Base-by-base conservation (phyloP, 768 basidiomycete species). In the Pleurotus platypus region DNA sequence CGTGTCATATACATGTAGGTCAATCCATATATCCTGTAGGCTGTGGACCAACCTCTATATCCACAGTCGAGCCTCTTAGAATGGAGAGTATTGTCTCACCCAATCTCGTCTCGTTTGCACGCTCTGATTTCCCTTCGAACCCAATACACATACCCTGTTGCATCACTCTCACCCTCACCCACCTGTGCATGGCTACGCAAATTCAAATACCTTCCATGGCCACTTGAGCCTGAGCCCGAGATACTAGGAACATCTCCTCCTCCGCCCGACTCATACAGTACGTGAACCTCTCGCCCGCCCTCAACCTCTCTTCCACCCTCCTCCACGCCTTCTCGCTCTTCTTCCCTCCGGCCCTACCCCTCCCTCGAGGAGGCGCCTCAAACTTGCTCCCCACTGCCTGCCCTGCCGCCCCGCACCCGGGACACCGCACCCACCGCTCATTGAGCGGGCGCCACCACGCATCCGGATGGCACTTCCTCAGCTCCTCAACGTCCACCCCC, bases 391-490 rank as follows among this genome's bases (percentile, higher is more conserved):
- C 58, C 11, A 56, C 58, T 1, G 58, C 45, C 4, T 49, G 24
- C 4, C 58, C 58, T 2, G 26, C 22, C 49, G 55, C 20, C 20
- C 53, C 53, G 13, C 58, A 56, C 16, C 46, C 46, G 13, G 58
- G 53, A 35, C 58, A 59, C 6, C 53, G 46, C 39, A 59, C 11
- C 24, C 46, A 16, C 27, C 30, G 1, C 9, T 30, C 30, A 40
- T 43, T 30, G 15, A 59, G 46, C 5, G 58, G 58, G 38, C 49
- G 38, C 58, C 58, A 59, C 58, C 58, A 59, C 27, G 55, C 15
- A 39, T 40, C 46, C 9, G 58, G 58, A 38, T 49, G 55, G 18
- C 39, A 45, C 26, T 43, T 59, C 49, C 55, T 56, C 46, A 42
- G 45, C n/a, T 59, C 53, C 24, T 49, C 35, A 37, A 59, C 27